Evolutionary conservation across 2,329 filamentous ascomycete species (phyloP).

Genomic region (Thermoascus crustaceus): DNA sequence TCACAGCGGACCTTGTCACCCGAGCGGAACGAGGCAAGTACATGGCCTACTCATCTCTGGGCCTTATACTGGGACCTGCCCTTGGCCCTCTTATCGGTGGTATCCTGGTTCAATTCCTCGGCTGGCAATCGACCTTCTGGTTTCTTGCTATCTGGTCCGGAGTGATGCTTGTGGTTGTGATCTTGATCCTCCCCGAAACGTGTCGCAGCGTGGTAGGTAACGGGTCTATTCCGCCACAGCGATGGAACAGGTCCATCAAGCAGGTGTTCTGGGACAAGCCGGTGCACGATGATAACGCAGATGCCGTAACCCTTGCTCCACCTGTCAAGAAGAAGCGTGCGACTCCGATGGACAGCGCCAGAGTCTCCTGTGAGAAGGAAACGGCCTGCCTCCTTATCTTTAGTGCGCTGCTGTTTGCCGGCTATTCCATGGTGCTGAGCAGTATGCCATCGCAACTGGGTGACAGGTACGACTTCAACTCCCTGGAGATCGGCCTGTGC

Average conservation of each 20-base stretch:
- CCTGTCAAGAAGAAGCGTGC: constrained; percentile 3
- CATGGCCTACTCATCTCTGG: constrained; percentile 24
- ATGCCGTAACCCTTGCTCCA: neutral
- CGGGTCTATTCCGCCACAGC: constrained; percentile 13
- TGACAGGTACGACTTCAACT: constrained; percentile 23
- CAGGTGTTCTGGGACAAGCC: constrained; percentile 1
- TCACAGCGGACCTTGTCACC: constrained; percentile 31
- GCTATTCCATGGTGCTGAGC: constrained; percentile 26
- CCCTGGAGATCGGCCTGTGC: constrained; percentile 27
- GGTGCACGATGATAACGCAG: neutral
- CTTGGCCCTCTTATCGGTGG: constrained; percentile 66
- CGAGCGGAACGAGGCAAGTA: constrained; percentile 29
- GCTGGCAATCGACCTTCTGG: constrained; percentile 67
- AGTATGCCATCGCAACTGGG: constrained; percentile 21
- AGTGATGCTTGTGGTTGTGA: constrained; percentile 19
- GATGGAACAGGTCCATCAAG: constrained; percentile 8
- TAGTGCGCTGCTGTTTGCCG: constrained; percentile 17
- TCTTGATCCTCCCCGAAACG: constrained; percentile 31
- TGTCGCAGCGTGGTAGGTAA: constrained; percentile 23
- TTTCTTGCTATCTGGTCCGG: constrained; percentile 61
- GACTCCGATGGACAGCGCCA: constrained; percentile 9
- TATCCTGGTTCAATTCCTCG: constrained; percentile 52
- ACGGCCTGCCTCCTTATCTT: constrained; percentile 17
- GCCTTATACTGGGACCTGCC: constrained; percentile 43
- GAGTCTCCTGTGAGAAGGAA: constrained; percentile 12